phyloP scores from a whole-genome alignment of 2,329 filamentous ascomycete genomes.

The Phaeoacremonium minimum region DNA sequence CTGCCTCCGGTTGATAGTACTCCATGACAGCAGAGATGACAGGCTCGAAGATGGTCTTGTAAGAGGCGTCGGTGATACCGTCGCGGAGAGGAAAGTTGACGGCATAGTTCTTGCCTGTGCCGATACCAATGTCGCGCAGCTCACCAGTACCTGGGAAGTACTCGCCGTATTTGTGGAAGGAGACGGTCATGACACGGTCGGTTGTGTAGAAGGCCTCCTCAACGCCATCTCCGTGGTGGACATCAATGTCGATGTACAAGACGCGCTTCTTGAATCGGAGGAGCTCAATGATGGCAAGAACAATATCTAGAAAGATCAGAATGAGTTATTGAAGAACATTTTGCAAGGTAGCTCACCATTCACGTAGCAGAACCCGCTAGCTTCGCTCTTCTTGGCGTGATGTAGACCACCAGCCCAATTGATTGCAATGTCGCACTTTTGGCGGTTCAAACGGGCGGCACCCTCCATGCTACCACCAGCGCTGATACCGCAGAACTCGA shows the following conservation, averaged over 20 bases:
- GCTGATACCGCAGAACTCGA: conserved; percentile 92
- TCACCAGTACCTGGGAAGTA: conserved; percentile 93
- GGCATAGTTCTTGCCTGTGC: conserved; percentile 82
- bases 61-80: conserved; percentile 84
- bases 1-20: conserved; percentile 83
- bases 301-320: conserved; percentile 69
- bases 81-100: conserved; percentile 91
- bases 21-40: conserved; percentile 83
- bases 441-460: conserved; percentile 80
- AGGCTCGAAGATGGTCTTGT: conserved; percentile 88
- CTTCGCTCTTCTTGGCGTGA: conserved; percentile 95
- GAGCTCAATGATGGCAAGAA: conserved; percentile 89
- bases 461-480: conserved; percentile 92
- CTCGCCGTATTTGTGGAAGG: conserved; percentile 93
- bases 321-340: conserved; percentile 21
- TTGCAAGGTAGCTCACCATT: conserved; percentile 65
- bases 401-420: conserved; percentile 98
- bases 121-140: conserved; percentile 80
- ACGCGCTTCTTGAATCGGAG: conserved; percentile 88
- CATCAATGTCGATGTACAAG: conserved; percentile 93
- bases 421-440: conserved; percentile 93
- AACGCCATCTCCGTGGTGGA: conserved; percentile 81
- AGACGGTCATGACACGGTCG: conserved; percentile 82
- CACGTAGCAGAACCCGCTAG: conserved; percentile 96
- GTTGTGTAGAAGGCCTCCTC: conserved; percentile 83